Percentiles rank a stretch among this genome's conserved stretches.
Evolutionary conservation across 2,329 filamentous ascomycete genomes (phyloP).

Genomic region (Ophiosphaerella korrae): DNA sequence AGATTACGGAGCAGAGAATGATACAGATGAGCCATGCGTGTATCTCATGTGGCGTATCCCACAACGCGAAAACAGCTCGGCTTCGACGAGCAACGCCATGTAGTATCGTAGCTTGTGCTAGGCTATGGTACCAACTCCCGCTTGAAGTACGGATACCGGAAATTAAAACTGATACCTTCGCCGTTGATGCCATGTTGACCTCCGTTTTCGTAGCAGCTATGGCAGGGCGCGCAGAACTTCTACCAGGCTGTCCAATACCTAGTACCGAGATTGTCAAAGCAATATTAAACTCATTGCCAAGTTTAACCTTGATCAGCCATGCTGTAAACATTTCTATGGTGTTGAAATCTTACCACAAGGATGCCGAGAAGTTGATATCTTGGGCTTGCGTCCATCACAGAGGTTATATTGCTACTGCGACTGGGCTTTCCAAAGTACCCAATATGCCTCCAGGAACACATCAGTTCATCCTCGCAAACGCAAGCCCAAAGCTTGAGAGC

Average conservation of each 20-base stretch:
- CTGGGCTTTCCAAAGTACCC: constrained; percentile 31
- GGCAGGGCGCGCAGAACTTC: constrained; percentile 23
- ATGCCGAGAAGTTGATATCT: constrained; percentile 33
- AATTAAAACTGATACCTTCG: constrained; percentile 33
- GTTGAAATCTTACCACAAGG: constrained; percentile 17
- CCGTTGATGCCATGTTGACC: constrained; percentile 36
- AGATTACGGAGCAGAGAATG: constrained; percentile 13
- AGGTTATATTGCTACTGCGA: constrained; percentile 36
- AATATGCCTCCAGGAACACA: constrained; percentile 33
- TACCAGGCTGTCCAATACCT: constrained; percentile 34
- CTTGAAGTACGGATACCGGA: constrained; percentile 39
- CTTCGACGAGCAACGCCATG: constrained; percentile 35
- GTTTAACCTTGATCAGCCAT: constrained; percentile 23
- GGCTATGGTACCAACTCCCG: constrained; percentile 30
- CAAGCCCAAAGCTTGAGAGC: constrained; percentile 30
- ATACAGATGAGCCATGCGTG: constrained; percentile 21
- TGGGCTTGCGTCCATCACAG: constrained; percentile 38
- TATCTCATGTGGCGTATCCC: constrained; percentile 29
- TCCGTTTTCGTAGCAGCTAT: constrained; percentile 34
- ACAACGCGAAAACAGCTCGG: constrained; percentile 13
- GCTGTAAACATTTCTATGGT: constrained; percentile 18
- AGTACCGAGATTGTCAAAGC: constrained; percentile 11
- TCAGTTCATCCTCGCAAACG: constrained; percentile 42
- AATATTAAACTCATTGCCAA: constrained; percentile 35
- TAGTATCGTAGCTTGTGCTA: constrained; percentile 17